Evolutionary conservation across 2,329 filamentous ascomycete species (phyloP).

Genomic region (Cladophialophora carrionii): DNA sequence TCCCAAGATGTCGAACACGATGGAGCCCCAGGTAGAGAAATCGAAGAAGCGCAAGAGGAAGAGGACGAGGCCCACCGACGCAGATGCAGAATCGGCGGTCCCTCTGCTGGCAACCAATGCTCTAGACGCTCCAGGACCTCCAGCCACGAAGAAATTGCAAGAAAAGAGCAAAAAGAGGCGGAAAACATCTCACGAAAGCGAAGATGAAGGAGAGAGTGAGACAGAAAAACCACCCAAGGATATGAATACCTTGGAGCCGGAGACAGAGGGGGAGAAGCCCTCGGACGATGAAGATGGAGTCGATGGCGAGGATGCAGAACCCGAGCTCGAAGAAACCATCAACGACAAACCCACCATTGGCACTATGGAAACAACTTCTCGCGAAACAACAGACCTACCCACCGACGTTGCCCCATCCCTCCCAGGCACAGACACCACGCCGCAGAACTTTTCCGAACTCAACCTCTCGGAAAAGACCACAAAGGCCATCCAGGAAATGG

Average conservation of each 20-base stretch:
- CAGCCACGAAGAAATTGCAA: slow-evolving; percentile 27
- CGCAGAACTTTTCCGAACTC: slow-evolving; percentile 76
- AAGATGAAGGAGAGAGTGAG: slow-evolving; percentile 25
- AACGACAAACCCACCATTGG: slow-evolving; percentile 38
- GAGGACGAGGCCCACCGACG: slow-evolving; percentile 42
- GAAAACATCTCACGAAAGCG: slow-evolving; percentile 42
- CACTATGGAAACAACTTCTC: slow-evolving; percentile 26
- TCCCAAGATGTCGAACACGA: slow-evolving; percentile 13
- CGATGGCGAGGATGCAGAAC: slow-evolving; percentile 46
- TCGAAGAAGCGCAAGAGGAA: slow-evolving; percentile 54
- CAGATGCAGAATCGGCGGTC: slow-evolving; percentile 26
- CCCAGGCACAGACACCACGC: slow-evolving; percentile 63
- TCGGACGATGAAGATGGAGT: slow-evolving; percentile 42
- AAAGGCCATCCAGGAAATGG: slow-evolving; percentile 87
- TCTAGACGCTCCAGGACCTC: neutral
- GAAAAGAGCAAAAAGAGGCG: slow-evolving; percentile 46
- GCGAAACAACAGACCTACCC: slow-evolving; percentile 54
- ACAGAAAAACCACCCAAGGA: slow-evolving; percentile 18
- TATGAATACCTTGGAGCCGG: slow-evolving; percentile 27
- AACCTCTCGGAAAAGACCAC: slow-evolving; percentile 86
- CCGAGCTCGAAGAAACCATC: slow-evolving; percentile 43
- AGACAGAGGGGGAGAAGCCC: neutral
- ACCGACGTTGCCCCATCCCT: slow-evolving; percentile 56
- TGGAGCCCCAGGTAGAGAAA: slow-evolving; percentile 26
- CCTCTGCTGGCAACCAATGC: slow-evolving; percentile 30